Conservation (phyloP, 371 early-diverging fungal species). For the Mortierella sp. region DNA sequence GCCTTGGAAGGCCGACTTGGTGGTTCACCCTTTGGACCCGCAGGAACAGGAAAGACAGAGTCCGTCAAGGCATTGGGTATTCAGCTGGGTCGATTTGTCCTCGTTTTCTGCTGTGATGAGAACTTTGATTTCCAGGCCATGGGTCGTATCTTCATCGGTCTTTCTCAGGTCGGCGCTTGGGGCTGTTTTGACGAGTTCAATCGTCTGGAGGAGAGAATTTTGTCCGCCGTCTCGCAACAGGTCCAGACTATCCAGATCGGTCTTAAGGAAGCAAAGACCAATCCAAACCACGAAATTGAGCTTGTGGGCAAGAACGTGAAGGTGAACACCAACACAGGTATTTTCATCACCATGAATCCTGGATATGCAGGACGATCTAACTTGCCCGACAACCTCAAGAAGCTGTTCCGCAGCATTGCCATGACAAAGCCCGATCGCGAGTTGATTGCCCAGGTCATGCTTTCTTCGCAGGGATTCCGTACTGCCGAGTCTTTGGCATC, state of each 20-base stretch:
- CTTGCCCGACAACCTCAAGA: slow-evolving; percentile 98
- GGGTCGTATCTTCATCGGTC: slow-evolving; percentile 99
- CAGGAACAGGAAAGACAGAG: slow-evolving; percentile 99
- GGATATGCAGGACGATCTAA: slow-evolving; percentile 99
- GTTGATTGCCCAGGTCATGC: slow-evolving; percentile 98
- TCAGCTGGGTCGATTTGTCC: slow-evolving; percentile 95
- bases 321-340: slow-evolving; percentile 91
- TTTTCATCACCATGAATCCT: slow-evolving; percentile 99
- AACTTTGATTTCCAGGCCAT: slow-evolving; percentile 99
- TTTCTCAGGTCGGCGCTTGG: slow-evolving; percentile 98
- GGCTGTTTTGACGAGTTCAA: slow-evolving; percentile 99
- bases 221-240: slow-evolving; percentile 99
- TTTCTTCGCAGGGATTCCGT: slow-evolving; percentile 98
- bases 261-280: slow-evolving; percentile 74
- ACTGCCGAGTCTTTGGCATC: slow-evolving; percentile 94
- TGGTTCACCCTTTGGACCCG: slow-evolving; percentile 98
- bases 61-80: slow-evolving; percentile 97
- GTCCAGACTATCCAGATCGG: slow-evolving; percentile 98
- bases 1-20: slow-evolving; percentile 94
- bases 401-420: slow-evolving; percentile 97
- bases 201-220: slow-evolving; percentile 95
- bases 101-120: slow-evolving; percentile 99
- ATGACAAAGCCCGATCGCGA: slow-evolving; percentile 99
- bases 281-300: slow-evolving; percentile 86
- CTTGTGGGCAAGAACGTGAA: slow-evolving; percentile 89